phyloP scores from a whole-genome alignment of 1,139 yeast species.

The Meyerozyma carpophila region DNA sequence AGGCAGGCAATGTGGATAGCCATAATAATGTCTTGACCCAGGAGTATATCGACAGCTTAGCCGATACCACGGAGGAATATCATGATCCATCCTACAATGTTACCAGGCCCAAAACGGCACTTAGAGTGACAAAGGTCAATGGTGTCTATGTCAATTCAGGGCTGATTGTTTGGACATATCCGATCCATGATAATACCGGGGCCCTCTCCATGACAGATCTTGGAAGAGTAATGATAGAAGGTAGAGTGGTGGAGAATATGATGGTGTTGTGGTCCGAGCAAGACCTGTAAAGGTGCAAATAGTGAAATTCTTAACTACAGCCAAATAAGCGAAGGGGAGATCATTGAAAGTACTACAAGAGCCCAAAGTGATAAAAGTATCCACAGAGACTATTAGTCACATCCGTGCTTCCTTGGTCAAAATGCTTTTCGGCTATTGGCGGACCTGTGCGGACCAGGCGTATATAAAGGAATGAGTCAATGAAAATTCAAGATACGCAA shows the following conservation, averaged over 20 bases:
- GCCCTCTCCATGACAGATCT: conserved; percentile 17
- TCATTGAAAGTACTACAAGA: no score
- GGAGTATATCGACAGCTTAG: conserved; percentile 16
- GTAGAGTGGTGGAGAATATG: conserved; percentile 32
- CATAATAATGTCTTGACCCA: conserved; percentile 18
- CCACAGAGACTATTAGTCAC: neutral
- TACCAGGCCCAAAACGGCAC: conserved; percentile 13
- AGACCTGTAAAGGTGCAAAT: no score
- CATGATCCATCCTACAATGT: conserved; percentile 9
- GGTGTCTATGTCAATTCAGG: conserved; percentile 25
- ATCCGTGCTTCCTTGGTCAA: neutral
- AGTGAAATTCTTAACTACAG: no score
- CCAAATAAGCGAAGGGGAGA: no score
- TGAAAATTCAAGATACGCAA: neutral
- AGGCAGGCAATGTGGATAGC: conserved; percentile 27
- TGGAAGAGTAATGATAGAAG: conserved; percentile 27
- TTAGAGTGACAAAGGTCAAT: conserved; percentile 29
- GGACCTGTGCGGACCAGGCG: neutral
- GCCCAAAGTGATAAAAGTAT: neutral
- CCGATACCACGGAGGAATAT: conserved; percentile 4
- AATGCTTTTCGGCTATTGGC: neutral
- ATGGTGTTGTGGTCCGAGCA: conserved; percentile 17
- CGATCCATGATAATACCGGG: conserved; percentile 14
- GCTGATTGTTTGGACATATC: conserved; percentile 26
- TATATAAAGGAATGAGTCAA: conserved; percentile 1